Conservation (phyloP, 495 filamentous ascomycete species). For the Hypoxylon crocopeplum region DNA sequence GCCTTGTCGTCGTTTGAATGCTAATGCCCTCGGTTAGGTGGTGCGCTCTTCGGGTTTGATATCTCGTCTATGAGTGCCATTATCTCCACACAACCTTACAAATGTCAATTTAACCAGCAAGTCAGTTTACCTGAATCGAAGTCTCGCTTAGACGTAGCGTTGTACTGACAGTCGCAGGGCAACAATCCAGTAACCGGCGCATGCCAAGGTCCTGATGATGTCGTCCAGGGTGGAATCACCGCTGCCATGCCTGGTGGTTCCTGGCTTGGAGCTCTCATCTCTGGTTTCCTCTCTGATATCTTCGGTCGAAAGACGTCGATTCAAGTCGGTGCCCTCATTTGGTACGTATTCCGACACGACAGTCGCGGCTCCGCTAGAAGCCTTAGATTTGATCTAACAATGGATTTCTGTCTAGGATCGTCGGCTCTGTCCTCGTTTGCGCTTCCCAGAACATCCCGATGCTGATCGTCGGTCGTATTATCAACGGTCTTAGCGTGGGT, state of each 20-base stretch:
- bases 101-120: conserved; percentile 69
- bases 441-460: conserved; percentile 77
- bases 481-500: conserved; percentile 79
- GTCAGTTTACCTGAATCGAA: conserved; percentile 28
- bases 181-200: conserved; percentile 40
- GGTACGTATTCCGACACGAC: conserved; percentile 60
- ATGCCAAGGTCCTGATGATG: conserved; percentile 57
- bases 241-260: conserved; percentile 79
- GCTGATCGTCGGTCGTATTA: conserved; percentile 75
- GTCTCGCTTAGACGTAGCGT: conserved; percentile 7
- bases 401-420: conserved; percentile 36
- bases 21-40: conserved; percentile 58
- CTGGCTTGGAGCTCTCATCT: conserved; percentile 73
- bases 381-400: conserved; percentile 17
- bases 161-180: conserved; percentile 33
- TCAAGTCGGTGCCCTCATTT: conserved; percentile 67
- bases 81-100: conserved; percentile 65
- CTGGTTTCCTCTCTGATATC: conserved; percentile 69
- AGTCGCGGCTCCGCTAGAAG: background rate
- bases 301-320: conserved; percentile 73
- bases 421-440: conserved; percentile 72
- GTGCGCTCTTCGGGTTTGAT: conserved; percentile 83
- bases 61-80: conserved; percentile 84
- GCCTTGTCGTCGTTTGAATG: conserved; percentile 2
- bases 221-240: conserved; percentile 66